Base-by-base conservation (phyloP, 768 basidiomycete species). In the Mycena rebaudengoi region DNA sequence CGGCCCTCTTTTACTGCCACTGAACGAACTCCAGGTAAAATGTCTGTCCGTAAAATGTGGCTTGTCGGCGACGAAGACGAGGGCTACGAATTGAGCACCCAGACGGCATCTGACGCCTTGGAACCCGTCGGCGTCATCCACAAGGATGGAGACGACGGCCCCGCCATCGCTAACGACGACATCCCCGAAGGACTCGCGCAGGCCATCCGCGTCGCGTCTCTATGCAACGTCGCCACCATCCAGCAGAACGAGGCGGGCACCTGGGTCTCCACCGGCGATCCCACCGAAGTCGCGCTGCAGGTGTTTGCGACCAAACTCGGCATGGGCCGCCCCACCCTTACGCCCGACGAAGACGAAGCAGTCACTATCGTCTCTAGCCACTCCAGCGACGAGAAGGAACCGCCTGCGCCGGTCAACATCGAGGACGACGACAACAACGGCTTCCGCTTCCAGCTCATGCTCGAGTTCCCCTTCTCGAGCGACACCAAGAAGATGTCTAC, bases 261-360 rank as follows among this genome's bases (percentile, higher is more conserved):
- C 63, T 80, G 80, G 80, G 78, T 76, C 58, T 75, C 83, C 11
- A 83, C 80, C 41, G 86, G 86, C 23, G 86, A 86, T 64, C 84
- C 86, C 2, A 86, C 86, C 2, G 85, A 86, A 67, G 80, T 85
- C n/a, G 85, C 85, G 4, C 78, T 86, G 5, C 85, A 85, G 67
- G 84, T 85, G 21, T 84, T 86, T 57, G 84, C 85, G 2, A 79
- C 80, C 50, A 84, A 83, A 60, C 76, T 86, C 44, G 79, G 79
- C 2, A 77, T 81, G 43, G 84, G 85, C 8, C 73, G 76, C 20
- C 64, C 75, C 18, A 68, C 60, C 18, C 65, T 80, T 10, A 72
- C 75, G 7, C 28, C 55, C 12, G 74, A 78, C 56, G 60, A 66
- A 12, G 58, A 68, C 18, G 70, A 73, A 5, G 30, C 46, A 25